These are phyloP conservation scores for Coemansia sp. DNA, from an alignment of 192 early-diverging fungal species.

Conservation along the genomic window DNA sequence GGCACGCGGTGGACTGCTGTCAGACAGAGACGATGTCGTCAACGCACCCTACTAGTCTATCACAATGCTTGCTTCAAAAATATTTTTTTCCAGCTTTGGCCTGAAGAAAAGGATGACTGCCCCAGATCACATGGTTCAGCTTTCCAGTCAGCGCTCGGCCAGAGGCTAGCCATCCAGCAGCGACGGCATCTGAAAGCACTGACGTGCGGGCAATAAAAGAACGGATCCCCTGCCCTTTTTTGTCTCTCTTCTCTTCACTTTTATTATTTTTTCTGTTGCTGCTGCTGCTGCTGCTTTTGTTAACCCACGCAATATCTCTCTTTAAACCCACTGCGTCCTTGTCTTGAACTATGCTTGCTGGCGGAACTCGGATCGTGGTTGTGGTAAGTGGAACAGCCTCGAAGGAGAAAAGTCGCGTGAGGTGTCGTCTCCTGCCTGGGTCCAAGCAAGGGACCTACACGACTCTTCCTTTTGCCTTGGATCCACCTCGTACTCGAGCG, in stretches of 20 bases:
- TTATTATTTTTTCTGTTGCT: background rate
- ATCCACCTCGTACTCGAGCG: background rate
- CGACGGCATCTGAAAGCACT: too few relatives aligned
- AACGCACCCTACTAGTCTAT: slow-evolving; percentile 19
- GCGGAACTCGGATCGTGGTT: slow-evolving; percentile 53
- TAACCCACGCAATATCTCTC: background rate
- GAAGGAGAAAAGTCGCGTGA: too few relatives aligned
- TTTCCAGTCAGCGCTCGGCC: background rate
- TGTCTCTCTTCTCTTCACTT: background rate
- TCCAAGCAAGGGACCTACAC: too few relatives aligned
- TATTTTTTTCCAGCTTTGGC: background rate
- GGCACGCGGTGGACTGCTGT: background rate
- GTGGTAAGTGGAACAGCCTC: slow-evolving; percentile 40
- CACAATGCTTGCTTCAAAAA: too few relatives aligned
- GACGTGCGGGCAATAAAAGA: background rate
- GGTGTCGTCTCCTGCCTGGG: too few relatives aligned
- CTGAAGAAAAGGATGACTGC: too few relatives aligned
- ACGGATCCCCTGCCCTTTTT: background rate
- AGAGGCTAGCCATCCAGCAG: background rate
- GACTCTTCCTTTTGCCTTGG: background rate
- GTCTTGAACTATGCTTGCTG: slow-evolving; percentile 37
- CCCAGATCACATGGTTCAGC: too few relatives aligned
- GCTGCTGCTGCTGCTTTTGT: background rate
- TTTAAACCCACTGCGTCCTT: background rate
- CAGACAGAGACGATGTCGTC: slow-evolving; percentile 20